A percentile compares a stretch with the other conserved stretches of the same genome.
These are phyloP conservation scores for Aspergillus affinis DNA, from an alignment of 495 filamentous ascomycete genomes.

Conservation along the genomic window DNA sequence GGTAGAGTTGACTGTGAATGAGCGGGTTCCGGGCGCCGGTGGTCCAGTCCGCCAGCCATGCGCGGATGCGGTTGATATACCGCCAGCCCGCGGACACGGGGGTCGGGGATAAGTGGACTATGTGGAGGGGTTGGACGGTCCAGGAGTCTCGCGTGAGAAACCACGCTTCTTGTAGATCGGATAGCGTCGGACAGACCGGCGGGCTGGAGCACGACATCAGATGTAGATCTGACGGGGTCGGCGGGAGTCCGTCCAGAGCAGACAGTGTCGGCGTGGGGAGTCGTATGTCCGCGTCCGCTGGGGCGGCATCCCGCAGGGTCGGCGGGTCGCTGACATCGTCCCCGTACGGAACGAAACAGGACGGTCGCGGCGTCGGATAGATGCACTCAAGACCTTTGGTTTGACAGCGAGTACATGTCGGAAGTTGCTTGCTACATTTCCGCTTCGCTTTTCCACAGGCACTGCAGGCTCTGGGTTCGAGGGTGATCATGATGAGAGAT, in stretches of 20 bases:
- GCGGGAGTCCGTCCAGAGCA: background rate
- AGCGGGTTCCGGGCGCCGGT: background rate
- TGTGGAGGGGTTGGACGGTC: background rate
- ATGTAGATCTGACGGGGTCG: background rate
- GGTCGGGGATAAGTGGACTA: background rate
- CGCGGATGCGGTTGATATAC: background rate
- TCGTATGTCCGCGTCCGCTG: background rate
- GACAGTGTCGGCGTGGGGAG: background rate
- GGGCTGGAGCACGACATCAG: background rate
- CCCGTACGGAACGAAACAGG: background rate
- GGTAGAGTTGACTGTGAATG: background rate
- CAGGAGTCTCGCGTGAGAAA: background rate
- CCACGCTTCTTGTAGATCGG: background rate
- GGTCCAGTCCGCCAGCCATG: background rate
- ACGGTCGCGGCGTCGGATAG: background rate
- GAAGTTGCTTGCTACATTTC: background rate
- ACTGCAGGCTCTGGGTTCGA: background rate
- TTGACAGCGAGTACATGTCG: background rate
- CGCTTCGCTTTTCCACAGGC: background rate
- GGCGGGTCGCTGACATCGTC: background rate
- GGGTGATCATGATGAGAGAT: background rate
- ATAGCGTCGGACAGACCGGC: background rate
- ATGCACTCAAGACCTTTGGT: background rate
- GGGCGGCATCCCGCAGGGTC: background rate
- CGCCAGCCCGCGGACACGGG: background rate